phyloP scores from a whole-genome alignment of 805 yeast genomes.

The Saccharomycopsis lassenensis region DNA sequence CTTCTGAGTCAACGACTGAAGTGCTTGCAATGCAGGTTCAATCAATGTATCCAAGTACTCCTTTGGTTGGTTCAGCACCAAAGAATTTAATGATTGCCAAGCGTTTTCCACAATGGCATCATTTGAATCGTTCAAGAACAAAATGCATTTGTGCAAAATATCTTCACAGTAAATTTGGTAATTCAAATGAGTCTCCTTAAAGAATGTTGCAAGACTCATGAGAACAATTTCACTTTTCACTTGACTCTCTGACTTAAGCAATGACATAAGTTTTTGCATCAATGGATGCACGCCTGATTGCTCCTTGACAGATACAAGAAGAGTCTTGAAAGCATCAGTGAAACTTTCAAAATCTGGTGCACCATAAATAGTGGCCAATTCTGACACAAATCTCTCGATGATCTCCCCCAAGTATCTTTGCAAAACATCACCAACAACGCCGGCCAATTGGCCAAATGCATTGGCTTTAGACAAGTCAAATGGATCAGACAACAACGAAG shows the following conservation, averaged over 20 bases:
- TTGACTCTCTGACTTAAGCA: conserved; percentile 68
- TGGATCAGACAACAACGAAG: conserved; percentile 73
- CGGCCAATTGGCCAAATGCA: conserved; percentile 77
- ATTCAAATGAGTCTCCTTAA: conserved; percentile 53
- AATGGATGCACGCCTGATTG: conserved; percentile 78
- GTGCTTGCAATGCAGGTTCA: conserved; percentile 67
- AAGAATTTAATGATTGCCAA: conserved; percentile 49
- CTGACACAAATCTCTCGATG: conserved; percentile 60
- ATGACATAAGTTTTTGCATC: conserved; percentile 64
- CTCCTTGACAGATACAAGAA: conserved; percentile 62
- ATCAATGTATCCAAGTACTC: conserved; percentile 68
- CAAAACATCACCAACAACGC: conserved; percentile 80
- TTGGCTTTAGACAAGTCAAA: conserved; percentile 76
- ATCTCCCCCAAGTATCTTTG: conserved; percentile 63
- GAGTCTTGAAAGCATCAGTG: conserved; percentile 47
- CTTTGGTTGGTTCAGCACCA: conserved; percentile 66
- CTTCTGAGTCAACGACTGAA: conserved; percentile 50
- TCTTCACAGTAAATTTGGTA: conserved; percentile 66
- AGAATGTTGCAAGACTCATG: conserved; percentile 62
- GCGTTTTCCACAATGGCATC: conserved; percentile 52
- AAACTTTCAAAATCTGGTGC: conserved; percentile 33
- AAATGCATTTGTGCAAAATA: conserved; percentile 57
- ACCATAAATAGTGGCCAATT: conserved; percentile 29
- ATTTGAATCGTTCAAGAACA: conserved; percentile 62
- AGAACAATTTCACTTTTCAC: conserved; percentile 52